phyloP scores from a whole-genome alignment of 1,139 yeast genomes.

The Blastobotrys persicus region DNA sequence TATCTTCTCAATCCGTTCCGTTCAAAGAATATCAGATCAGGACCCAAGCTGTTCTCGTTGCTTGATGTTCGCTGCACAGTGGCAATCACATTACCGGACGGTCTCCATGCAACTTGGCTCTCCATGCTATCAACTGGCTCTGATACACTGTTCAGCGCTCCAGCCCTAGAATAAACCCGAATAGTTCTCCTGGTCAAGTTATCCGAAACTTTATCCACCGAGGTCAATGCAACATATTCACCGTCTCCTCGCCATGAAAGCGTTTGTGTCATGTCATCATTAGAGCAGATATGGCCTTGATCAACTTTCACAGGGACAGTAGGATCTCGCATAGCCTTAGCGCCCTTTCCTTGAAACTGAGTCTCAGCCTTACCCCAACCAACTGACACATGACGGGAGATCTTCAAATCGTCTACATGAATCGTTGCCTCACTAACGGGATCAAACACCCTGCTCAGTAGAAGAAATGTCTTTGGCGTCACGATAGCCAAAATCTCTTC shows the following conservation, averaged over 20 bases:
- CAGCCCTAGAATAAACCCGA: conserved; percentile 79
- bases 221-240: conserved; percentile 69
- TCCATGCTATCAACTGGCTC: conserved; percentile 89
- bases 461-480: conserved; percentile 55
- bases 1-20: conserved; percentile 92
- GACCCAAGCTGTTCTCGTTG: conserved; percentile 24
- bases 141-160: conserved; percentile 71
- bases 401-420: conserved; percentile 60
- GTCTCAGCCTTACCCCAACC: conserved; percentile 99
- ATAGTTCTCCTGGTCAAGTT: conserved; percentile 65
- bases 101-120: conserved; percentile 77
- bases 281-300: conserved; percentile 57
- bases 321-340: conserved; percentile 90
- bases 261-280: conserved; percentile 46
- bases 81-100: conserved; percentile 86
- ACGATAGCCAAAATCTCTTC: conserved; percentile 78
- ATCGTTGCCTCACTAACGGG: conserved; percentile 67
- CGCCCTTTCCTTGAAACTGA: conserved; percentile 94
- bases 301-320: conserved; percentile 78
- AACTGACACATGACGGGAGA: conserved; percentile 85
- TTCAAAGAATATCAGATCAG: conserved; percentile 67
- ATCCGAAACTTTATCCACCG: conserved; percentile 53
- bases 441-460: conserved; percentile 76
- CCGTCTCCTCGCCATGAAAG: conserved; percentile 97
- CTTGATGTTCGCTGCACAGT: conserved; percentile 61